Conservation (phyloP, 2,329 filamentous ascomycete species). For the Parasarocladium wereldwijsianum region DNA sequence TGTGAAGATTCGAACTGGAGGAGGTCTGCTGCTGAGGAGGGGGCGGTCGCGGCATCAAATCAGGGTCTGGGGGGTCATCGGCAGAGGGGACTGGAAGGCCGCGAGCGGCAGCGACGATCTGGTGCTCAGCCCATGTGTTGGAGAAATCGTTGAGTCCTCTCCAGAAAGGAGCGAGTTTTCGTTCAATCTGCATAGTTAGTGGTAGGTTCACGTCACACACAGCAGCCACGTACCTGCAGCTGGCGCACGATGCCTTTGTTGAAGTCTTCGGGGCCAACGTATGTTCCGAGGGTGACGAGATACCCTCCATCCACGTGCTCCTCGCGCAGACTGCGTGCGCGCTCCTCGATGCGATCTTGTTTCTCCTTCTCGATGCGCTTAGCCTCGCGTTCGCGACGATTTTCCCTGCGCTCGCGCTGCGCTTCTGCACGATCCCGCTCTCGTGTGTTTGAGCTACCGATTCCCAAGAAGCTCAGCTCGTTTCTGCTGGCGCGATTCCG, state of each 20-base stretch:
- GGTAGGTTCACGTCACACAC: not conserved
- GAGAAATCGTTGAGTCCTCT: slow-evolving; percentile 81
- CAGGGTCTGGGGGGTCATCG: slow-evolving; percentile 67
- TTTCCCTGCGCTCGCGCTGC: slow-evolving; percentile 59
- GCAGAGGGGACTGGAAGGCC: slow-evolving; percentile 72
- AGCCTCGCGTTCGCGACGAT: slow-evolving; percentile 80
- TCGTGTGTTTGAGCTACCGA: slow-evolving; percentile 24
- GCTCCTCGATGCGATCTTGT: slow-evolving; percentile 59
- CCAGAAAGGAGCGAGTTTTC: slow-evolving; percentile 89
- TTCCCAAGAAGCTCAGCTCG: slow-evolving; percentile 31
- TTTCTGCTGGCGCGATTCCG: slow-evolving; percentile 20
- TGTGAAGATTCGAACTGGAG: slow-evolving; percentile 46
- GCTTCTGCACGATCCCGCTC: slow-evolving; percentile 21
- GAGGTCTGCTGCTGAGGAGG: slow-evolving; percentile 31
- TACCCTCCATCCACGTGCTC: slow-evolving; percentile 92
- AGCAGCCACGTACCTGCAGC: slow-evolving; percentile 54
- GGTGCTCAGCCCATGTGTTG: slow-evolving; percentile 82
- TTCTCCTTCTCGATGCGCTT: slow-evolving; percentile 74
- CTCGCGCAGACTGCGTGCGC: slow-evolving; percentile 78
- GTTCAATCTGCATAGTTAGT: slow-evolving; percentile 55
- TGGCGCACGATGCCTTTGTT: slow-evolving; percentile 79
- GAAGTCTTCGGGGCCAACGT: slow-evolving; percentile 86
- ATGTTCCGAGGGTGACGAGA: slow-evolving; percentile 85
- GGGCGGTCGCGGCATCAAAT: slow-evolving; percentile 32
- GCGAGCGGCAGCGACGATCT: slow-evolving; percentile 81